phyloP scores from a whole-genome alignment of 2,329 filamentous ascomycete genomes.

The Venturia aucupariae region DNA sequence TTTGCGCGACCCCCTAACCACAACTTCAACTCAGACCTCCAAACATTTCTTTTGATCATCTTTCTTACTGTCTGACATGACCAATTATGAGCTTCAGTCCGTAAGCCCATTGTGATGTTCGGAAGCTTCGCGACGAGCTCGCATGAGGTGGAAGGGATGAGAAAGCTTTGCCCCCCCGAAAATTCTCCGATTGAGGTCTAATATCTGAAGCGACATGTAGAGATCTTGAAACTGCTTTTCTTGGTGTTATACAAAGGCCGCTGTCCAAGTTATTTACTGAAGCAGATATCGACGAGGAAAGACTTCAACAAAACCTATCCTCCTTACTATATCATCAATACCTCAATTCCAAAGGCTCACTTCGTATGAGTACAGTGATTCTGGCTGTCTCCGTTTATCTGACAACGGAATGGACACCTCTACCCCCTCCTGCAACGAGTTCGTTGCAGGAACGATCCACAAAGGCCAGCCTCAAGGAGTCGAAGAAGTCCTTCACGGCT shows the following conservation, averaged over 20 bases:
- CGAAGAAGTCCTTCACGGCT: slow-evolving; percentile 29
- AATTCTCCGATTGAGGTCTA: too few relatives aligned
- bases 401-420: neutral
- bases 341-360: neutral
- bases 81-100: too few relatives aligned
- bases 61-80: too few relatives aligned
- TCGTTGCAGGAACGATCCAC: slow-evolving; percentile 16
- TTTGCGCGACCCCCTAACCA: neutral
- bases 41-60: neutral
- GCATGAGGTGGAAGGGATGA: too few relatives aligned
- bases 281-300: neutral
- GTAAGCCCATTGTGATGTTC: too few relatives aligned
- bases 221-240: too few relatives aligned
- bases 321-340: too few relatives aligned
- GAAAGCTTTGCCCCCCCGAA: too few relatives aligned
- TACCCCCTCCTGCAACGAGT: neutral
- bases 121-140: too few relatives aligned
- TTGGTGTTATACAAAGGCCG: too few relatives aligned
- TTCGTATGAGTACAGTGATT: neutral
- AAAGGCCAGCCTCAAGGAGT: slow-evolving; percentile 29
- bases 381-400: neutral
- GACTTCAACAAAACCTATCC: neutral
- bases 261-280: too few relatives aligned
- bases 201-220: too few relatives aligned
- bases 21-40: neutral